phyloP scores from a whole-genome alignment of 2,329 filamentous ascomycete genomes.

The Diaporthe citri region DNA sequence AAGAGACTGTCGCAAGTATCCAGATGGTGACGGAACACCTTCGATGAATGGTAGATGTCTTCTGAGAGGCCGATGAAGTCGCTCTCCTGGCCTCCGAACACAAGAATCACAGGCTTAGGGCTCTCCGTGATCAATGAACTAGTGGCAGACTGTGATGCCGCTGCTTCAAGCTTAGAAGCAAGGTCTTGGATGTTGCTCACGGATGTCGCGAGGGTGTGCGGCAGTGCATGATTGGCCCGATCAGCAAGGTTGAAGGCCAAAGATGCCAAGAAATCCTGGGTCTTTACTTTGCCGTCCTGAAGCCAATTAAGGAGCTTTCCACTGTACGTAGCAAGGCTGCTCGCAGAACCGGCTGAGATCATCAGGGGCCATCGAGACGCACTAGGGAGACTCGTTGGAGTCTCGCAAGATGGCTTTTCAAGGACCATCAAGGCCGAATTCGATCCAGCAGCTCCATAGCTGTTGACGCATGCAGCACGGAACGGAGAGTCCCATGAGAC shows the following conservation, averaged over 20 bases:
- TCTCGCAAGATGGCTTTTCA: neutral
- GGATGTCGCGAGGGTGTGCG: too few relatives aligned
- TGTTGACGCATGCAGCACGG: slow-evolving; percentile 49
- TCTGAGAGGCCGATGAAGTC: neutral
- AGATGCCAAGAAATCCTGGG: too few relatives aligned
- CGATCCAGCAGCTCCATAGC: slow-evolving; percentile 51
- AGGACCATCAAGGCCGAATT: neutral
- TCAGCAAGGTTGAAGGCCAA: too few relatives aligned
- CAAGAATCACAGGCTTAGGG: neutral
- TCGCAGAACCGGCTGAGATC: too few relatives aligned
- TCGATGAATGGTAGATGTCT: neutral
- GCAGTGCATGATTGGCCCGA: too few relatives aligned
- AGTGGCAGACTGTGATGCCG: too few relatives aligned
- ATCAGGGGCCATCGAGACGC: too few relatives aligned
- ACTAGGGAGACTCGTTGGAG: too few relatives aligned
- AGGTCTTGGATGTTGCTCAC: neutral
- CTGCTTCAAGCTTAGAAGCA: neutral
- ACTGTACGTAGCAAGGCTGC: neutral
- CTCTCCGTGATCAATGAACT: too few relatives aligned
- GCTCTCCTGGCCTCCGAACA: neutral
- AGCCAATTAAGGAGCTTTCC: neutral
- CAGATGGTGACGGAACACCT: neutral
- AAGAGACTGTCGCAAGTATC: neutral
- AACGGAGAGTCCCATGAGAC: slow-evolving; percentile 42
- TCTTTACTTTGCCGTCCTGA: too few relatives aligned